These are phyloP conservation scores for Pterocarpus santalinus DNA, from an alignment of 306 rosid genomes.

Conservation along the genomic window DNA sequence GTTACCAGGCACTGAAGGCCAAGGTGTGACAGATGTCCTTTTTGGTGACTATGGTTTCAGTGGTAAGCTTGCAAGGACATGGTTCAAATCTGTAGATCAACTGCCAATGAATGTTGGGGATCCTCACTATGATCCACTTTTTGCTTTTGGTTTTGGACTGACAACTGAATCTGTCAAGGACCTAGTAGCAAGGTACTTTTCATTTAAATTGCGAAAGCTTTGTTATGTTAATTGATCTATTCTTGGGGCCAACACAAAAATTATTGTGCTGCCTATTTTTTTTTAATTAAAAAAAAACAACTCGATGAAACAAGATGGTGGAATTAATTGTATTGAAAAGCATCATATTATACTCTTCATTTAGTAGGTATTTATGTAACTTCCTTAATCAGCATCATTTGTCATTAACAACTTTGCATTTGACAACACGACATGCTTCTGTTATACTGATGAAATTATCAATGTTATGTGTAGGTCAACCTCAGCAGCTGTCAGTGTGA, in stretches of 20 bases:
- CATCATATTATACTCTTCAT: background rate
- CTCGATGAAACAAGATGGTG: constrained; percentile 7
- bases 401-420: background rate
- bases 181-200: constrained; percentile 67
- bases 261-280: too few species aligned
- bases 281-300: background rate
- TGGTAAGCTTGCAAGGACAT: constrained; percentile 91
- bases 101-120: constrained; percentile 92
- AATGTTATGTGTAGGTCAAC: constrained; percentile 70
- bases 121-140: constrained; percentile 95
- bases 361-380: too few species aligned
- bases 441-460: constrained; percentile 36
- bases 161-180: constrained; percentile 74
- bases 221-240: background rate
- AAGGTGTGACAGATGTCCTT: constrained; percentile 86
- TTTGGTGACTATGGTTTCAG: constrained; percentile 87
- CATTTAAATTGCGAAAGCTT: constrained; percentile 13
- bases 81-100: constrained; percentile 90
- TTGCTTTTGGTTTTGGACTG: constrained; percentile 84
- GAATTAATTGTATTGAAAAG: constrained; percentile 11
- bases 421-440: background rate
- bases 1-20: constrained; percentile 96
- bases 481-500: constrained; percentile 59
- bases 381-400: background rate
- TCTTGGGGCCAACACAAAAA: background rate